Percentiles rank a stretch among this genome's conserved stretches.
Conservation (phyloP, 441 rosid species). For the Adansonia madagascariensis region DNA sequence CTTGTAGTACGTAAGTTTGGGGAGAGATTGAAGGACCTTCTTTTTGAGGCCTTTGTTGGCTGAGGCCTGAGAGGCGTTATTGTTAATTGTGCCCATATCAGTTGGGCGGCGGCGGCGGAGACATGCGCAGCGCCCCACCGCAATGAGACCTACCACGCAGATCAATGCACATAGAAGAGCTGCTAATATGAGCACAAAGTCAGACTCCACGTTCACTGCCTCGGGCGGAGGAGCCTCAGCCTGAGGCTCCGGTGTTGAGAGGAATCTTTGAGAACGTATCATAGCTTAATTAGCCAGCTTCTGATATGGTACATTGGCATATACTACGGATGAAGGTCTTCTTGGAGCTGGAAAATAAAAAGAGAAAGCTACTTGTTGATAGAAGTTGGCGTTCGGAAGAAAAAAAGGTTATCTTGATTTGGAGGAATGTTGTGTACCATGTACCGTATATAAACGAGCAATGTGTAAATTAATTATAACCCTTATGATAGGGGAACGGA, state of each 20-base stretch:
- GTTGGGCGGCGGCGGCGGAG: constrained; percentile 37
- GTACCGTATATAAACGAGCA: background rate
- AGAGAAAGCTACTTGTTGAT: background rate
- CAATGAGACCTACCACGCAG: constrained; percentile 71
- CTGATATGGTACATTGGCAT: background rate
- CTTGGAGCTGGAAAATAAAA: background rate
- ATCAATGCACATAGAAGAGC: constrained; percentile 79
- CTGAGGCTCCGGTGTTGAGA: constrained; percentile 16
- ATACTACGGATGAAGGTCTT: background rate
- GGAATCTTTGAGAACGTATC: constrained; percentile 41
- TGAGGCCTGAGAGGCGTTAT: constrained; percentile 27
- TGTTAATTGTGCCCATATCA: background rate
- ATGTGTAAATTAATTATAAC: background rate
- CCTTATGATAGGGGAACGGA: background rate
- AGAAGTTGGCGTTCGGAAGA: background rate
- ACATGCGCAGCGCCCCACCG: constrained; percentile 69
- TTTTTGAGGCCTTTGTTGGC: constrained; percentile 71
- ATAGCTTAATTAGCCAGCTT: constrained; percentile 12
- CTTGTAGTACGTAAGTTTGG: constrained; percentile 54
- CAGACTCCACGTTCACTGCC: constrained; percentile 50
- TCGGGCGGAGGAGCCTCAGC: constrained; percentile 44
- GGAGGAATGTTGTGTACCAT: background rate
- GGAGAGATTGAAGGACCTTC: constrained; percentile 67
- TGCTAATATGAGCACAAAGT: constrained; percentile 67
- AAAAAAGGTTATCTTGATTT: background rate